These are phyloP conservation scores for Lepidium campestre DNA, from an alignment of 441 rosid species.

Conservation along the genomic window DNA sequence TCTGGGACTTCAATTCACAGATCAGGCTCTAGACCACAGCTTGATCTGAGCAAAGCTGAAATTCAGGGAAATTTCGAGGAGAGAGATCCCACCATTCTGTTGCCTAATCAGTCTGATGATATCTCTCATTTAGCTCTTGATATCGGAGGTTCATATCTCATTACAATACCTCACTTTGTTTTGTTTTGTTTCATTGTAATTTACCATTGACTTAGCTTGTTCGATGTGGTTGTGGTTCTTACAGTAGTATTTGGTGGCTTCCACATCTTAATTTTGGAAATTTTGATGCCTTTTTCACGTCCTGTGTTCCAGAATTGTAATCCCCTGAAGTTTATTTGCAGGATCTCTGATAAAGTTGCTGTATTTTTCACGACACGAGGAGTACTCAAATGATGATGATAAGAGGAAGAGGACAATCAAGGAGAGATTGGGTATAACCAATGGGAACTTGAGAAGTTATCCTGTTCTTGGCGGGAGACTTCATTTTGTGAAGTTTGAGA, in stretches of 20 bases:
- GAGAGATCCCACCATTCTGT: constrained; percentile 82
- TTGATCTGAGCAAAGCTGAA: constrained; percentile 97
- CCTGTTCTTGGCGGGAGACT: constrained; percentile 99
- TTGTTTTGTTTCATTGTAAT: background rate
- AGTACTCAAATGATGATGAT: constrained; percentile 49
- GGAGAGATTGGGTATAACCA: constrained; percentile 71
- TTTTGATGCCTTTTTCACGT: background rate
- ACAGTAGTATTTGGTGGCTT: background rate
- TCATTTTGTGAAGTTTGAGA: constrained; percentile 97
- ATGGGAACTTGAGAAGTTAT: constrained; percentile 79
- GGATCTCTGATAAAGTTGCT: constrained; percentile 96
- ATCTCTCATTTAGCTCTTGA: constrained; percentile 95
- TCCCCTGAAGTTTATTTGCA: constrained; percentile 28
- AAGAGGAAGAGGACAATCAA: constrained; percentile 65
- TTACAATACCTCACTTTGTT: background rate
- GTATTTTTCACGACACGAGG: constrained; percentile 95
- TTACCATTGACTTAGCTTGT: background rate
- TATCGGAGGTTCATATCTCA: constrained; percentile 65
- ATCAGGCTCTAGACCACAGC: constrained; percentile 91
- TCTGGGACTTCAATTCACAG: constrained; percentile 65
- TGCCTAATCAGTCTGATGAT: constrained; percentile 99
- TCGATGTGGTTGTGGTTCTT: background rate
- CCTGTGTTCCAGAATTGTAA: background rate
- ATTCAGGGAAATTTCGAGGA: constrained; percentile 92
- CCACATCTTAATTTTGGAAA: background rate